phyloP scores from a whole-genome alignment of 1,284 basidiomycete species.

The Agaricales sp. region DNA sequence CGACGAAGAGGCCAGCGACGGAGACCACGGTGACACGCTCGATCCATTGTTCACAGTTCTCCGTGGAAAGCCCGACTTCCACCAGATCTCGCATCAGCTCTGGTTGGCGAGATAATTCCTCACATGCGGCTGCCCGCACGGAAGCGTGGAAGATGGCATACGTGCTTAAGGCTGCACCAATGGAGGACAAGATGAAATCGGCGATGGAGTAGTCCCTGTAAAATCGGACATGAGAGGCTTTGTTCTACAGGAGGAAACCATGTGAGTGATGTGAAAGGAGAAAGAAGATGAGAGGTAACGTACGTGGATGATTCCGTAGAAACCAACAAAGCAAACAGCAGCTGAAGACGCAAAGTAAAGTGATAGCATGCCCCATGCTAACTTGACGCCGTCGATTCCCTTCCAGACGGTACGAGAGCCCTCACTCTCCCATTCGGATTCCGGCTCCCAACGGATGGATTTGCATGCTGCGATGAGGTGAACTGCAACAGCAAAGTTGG shows the following conservation, averaged over 20 bases:
- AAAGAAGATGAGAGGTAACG: conserved; percentile 10
- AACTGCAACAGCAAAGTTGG: conserved; percentile 43
- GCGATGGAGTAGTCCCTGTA: conserved; percentile 68
- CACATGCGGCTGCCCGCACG: conserved; percentile 52
- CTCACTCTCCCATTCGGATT: conserved; percentile 63
- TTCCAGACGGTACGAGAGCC: conserved; percentile 39
- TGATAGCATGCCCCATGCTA: conserved; percentile 56
- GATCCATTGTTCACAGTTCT: conserved; percentile 72
- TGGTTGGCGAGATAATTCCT: conserved; percentile 61
- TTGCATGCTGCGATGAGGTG: conserved; percentile 48
- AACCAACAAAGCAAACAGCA: conserved; percentile 48
- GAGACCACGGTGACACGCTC: conserved; percentile 51
- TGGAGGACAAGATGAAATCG: conserved; percentile 55
- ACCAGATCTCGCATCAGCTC: conserved; percentile 61
- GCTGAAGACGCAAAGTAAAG: conserved; percentile 57
- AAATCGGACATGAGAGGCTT: conserved; percentile 44
- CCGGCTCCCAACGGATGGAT: conserved; percentile 56
- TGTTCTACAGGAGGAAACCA: conserved; percentile 26
- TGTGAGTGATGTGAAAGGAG: not conserved
- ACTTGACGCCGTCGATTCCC: conserved; percentile 42
- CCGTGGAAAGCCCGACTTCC: conserved; percentile 60
- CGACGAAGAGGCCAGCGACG: conserved; percentile 44
- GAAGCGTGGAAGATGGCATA: conserved; percentile 49
- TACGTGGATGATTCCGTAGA: conserved; percentile 62
- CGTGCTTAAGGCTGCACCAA: conserved; percentile 42